Percentiles rank a stretch among this genome's conserved stretches.
phyloP scores from a whole-genome alignment of 176 grass and related monocot genomes.

The Tuctoria greenei region DNA sequence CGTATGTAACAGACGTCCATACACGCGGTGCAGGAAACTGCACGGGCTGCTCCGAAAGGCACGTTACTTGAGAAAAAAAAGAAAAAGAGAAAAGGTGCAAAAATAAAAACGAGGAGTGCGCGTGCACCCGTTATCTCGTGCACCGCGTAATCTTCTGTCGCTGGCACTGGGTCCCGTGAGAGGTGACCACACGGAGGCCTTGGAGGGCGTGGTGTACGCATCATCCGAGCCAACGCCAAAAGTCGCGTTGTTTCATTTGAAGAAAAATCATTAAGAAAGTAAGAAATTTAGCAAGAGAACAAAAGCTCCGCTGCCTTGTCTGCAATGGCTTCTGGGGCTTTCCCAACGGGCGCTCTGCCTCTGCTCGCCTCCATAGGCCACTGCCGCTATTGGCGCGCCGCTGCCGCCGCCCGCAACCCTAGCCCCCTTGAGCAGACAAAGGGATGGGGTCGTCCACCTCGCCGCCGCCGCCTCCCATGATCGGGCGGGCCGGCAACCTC shows the following conservation, averaged over 20 bases:
- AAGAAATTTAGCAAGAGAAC: constrained; percentile 15
- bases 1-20: neutral
- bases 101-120: constrained; percentile 6
- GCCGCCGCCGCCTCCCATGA: constrained; percentile 44
- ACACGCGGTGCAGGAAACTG: constrained; percentile 32
- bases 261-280: too few species aligned
- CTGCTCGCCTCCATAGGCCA: neutral
- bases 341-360: constrained; percentile 24
- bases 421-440: neutral
- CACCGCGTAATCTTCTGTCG: fast-evolving
- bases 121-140: neutral
- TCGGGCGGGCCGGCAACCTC: constrained; percentile 80
- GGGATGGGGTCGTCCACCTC: constrained; percentile 37
- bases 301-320: constrained; percentile 41
- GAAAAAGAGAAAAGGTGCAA: fast-evolving
- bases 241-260: neutral
- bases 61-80: constrained; percentile 13
- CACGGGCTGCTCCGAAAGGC: neutral
- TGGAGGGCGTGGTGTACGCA: neutral
- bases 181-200: neutral
- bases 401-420: neutral
- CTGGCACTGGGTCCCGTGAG: neutral
- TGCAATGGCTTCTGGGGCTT: constrained; percentile 46
- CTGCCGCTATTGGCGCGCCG: neutral
- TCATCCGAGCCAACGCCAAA: neutral